Base-by-base conservation (phyloP, 2,329 filamentous ascomycete species). In the Aureobasidium leucospermi region DNA sequence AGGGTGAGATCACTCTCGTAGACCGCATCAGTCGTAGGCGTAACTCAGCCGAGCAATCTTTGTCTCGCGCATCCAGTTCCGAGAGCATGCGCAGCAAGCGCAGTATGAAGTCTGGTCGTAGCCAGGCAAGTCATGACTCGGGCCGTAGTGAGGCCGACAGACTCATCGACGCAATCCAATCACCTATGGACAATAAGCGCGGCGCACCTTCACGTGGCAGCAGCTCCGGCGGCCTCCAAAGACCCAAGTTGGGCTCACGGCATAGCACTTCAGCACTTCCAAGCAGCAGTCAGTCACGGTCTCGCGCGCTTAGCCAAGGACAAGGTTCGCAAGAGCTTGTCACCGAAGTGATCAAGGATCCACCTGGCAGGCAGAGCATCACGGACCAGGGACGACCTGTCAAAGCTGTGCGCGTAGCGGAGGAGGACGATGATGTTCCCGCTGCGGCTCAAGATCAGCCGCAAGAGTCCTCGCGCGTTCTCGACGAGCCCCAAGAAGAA, bases 131-230 rank as follows among this genome's bases (percentile, higher is more conserved):
- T 61, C 60, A 60, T 31, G 60, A 66, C 0, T 72, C 70, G 1
- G 61, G 60, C 7, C 67, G 63, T 11, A 79, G 83, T 65, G 85
- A 89, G 64, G 85, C 87, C 0, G 87, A 90, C 62, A 77, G 87
- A 31, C 74, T 90, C 11, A 89, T 90, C 28, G 82, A 89, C 67
- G 87, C 86, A 2, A 87, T 90, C 2, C 82, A 86, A 65, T 84
- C 82, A 10, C 81, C 86, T 0, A 59, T 63, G 23, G 63, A 65
- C 15, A 59, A 64, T 28, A 63, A 60, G 16, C 63, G 60, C 32
- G 49, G 62, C 32, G 46, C 61, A n/a, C 61, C 62, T 10, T 61
- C 63, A 29, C 67, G 63, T 47, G 66, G 65, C n/a, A 59, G 62
- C 11, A 63, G 64, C 34, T 56, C 38, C 16, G 31, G 39, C 34